Base-by-base conservation (phyloP, 2,329 filamentous ascomycete genomes). In the Beauveria caledonica region DNA sequence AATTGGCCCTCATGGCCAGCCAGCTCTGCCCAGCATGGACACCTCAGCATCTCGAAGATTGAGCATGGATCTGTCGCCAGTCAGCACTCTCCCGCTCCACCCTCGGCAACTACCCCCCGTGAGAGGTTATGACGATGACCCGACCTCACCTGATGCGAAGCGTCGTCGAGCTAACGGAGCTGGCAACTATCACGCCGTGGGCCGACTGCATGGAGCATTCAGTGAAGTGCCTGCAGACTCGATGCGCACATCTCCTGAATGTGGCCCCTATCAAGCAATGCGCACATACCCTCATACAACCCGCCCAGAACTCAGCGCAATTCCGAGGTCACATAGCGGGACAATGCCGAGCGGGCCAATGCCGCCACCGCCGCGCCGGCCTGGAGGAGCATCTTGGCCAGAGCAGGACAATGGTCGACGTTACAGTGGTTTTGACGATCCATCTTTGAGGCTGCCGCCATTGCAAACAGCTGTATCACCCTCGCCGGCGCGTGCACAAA, bases 161-260 rank as follows among this genome's bases (percentile, higher is more conserved):
- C 81, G 86, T 60, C 82, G 87, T 23, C 82, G 86, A 42, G 82
- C 82, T 67, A 82, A 82, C 63, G 76, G 75, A 48, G 64, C 64
- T 58, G 72, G 68, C 1, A 66, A 68, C 13, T 76, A 74, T 39
- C 73, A 72, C 46, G 58, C 67, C 1, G 64, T 69, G 29, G 64
- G 54, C 39, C 61, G 51, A 61, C 61, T 49, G 40, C 60, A 33
- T 50, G 61, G 57, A 25, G 50, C 29, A 19, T 67, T 66, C 46
- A 40, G 54, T 17, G 57, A 63, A 19, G 29, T 44, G 59, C 56
- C 59, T 5, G 52, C 49, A 10, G 66, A 67, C 9, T 25, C 62
- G 36, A 51, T 58, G 56, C 66, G 69, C 25, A 56, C 65, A 19
- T 58, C 65, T 15, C 64, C 68, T 8, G 67, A 68, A 23, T 65